These are phyloP conservation scores for Toxoplasma gondii DNA, from an alignment of 169 alveolate genomes.

Conservation along the genomic window DNA sequence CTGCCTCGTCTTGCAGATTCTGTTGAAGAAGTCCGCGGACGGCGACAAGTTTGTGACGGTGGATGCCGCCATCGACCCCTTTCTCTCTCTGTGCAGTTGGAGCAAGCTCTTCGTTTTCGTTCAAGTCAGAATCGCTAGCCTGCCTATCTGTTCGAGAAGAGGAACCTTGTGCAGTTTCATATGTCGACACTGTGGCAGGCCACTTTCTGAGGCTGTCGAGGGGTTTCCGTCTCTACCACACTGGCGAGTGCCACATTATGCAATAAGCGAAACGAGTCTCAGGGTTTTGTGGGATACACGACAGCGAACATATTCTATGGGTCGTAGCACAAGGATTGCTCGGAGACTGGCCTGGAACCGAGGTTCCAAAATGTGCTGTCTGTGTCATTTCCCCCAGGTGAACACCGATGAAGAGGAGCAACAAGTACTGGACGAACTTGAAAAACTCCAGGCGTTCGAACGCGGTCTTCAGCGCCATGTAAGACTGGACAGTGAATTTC, in stretches of 20 bases:
- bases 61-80: background rate
- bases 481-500: background rate
- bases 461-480: slow-evolving; percentile 21
- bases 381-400: background rate
- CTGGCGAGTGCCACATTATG: too few relatives aligned
- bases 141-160: too few relatives aligned
- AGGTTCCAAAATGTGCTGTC: background rate
- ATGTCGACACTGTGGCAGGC: too few relatives aligned
- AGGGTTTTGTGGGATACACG: too few relatives aligned
- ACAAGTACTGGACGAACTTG: background rate
- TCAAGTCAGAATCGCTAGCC: background rate
- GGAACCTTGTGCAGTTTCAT: too few relatives aligned
- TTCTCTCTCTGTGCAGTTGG: slow-evolving; percentile 16
- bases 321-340: too few relatives aligned
- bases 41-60: background rate
- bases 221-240: too few relatives aligned
- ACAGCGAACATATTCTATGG: too few relatives aligned
- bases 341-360: too few relatives aligned
- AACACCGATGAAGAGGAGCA: slow-evolving; percentile 20
- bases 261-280: too few relatives aligned
- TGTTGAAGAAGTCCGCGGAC: background rate
- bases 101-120: slow-evolving; percentile 16
- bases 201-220: too few relatives aligned
- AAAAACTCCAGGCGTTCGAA: background rate
- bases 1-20: background rate